Base-by-base conservation (phyloP, 345 rosid genomes). In the Viola odorata region DNA sequence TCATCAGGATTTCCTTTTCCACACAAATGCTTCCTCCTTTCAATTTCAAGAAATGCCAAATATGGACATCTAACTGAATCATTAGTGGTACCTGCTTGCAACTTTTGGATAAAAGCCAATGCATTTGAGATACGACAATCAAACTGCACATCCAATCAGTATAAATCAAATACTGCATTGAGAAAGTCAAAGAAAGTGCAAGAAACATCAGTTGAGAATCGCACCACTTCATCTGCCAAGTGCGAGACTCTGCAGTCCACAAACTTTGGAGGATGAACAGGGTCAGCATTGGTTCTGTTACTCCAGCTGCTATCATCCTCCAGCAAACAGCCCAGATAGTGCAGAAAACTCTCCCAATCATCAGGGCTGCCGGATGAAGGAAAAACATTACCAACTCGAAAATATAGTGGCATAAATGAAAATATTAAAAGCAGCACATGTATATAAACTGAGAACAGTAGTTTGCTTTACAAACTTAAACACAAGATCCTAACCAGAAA, bases 311-410 rank as follows among this genome's bases (percentile, higher is more conserved):
- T 84, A 51, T 77, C 84, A 77, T 94, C 97, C 81, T 83, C 95
- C 66, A 94, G 81, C 80, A 94, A 77, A 74, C 99, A 94, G 73
- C 85, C 86, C 50, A 94, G 82, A 82, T 86, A 94, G 64, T 90
- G 88, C 61, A 84, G 82, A 80, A 90, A 91, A 81, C 87, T 84
- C 77, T 90, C 91, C 97, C 97, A 88, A 72, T 94, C 99, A 79
- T 94, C 99, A 78, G 95, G 91, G 84, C 99, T 90, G 91, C 73
- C 81, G 72, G 73, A 71, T 23, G 32, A 75, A 77, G 54, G 63
- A 63, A 60, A 73, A 49, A 73, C 37, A 75, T 67, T 66, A 80
- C 73, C 57, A 72, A 54, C 61, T n/a, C 45, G 60, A 65, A 61
- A 57, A 45, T 36, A 55, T 9, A 17, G 37, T 3, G 47, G 50